Percentiles rank a stretch among this genome's conserved stretches.
These are phyloP conservation scores for Brettanomyces nanus DNA, from an alignment of 805 yeast genomes.

Conservation along the genomic window DNA sequence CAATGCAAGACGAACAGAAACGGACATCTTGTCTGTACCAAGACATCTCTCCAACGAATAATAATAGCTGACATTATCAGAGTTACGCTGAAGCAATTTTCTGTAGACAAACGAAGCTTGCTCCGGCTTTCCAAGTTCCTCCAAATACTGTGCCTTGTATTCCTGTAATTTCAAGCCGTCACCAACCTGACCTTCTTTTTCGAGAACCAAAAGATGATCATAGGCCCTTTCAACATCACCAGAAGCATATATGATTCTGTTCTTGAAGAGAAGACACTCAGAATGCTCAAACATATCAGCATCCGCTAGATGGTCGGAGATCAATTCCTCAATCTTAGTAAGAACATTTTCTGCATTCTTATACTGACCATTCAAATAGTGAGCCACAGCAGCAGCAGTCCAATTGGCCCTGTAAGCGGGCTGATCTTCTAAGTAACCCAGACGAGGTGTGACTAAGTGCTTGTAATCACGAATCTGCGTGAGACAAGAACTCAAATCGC, in stretches of 20 bases:
- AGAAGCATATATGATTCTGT: constrained; percentile 49
- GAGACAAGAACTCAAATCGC: constrained; percentile 77
- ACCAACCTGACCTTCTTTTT: constrained; percentile 35
- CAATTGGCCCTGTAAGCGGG: constrained; percentile 86
- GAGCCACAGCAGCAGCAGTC: constrained; percentile 84
- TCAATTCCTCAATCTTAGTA: constrained; percentile 64
- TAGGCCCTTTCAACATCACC: constrained; percentile 64
- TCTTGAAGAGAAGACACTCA: constrained; percentile 72
- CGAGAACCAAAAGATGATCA: constrained; percentile 46
- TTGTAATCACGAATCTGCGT: constrained; percentile 72
- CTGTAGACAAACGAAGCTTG: constrained; percentile 69
- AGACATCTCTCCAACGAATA: constrained; percentile 56
- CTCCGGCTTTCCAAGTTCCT: constrained; percentile 44
- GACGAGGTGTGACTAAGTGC: constrained; percentile 54
- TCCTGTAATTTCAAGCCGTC: constrained; percentile 52
- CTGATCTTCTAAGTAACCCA: constrained; percentile 56
- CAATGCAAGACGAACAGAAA: constrained; percentile 36
- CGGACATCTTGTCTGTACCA: constrained; percentile 34
- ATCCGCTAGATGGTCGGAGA: constrained; percentile 59
- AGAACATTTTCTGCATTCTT: constrained; percentile 65
- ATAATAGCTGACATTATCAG: constrained; percentile 68
- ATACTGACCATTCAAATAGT: constrained; percentile 63
- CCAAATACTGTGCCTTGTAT: constrained; percentile 54
- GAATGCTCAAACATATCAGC: constrained; percentile 69
- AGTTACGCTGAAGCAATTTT: constrained; percentile 70